Base-by-base conservation (phyloP, 2,329 filamentous ascomycete species). In the Colletotrichum tropicicola region DNA sequence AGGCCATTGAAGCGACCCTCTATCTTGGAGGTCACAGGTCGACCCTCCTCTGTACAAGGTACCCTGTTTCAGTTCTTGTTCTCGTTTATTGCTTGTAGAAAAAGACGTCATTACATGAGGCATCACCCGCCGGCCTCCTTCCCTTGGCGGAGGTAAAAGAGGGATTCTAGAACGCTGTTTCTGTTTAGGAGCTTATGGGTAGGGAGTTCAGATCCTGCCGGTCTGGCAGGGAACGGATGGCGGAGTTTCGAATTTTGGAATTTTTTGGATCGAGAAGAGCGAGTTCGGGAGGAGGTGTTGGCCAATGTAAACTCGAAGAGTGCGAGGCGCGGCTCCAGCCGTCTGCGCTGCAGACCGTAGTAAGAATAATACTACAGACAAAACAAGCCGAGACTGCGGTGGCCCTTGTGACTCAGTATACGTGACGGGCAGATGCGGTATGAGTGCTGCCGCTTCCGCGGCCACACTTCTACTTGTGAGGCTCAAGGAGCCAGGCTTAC, bases 131-230 rank as follows among this genome's bases (percentile, higher is more conserved):
- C 37, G 15, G 41, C 39, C 17, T 35, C 52, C 52, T 17, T 27
- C 41, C 41, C 10, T 17, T 28, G 23, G 19, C 13, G 10, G 41
- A 41, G 32, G 52, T 37, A 58, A 28, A 47, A 53, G 48, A 59
- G 19, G 37, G 30, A 53, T 45, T 27, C 23, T 52, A 43, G 52
- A 62, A 48, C 47, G 35, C 21, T 32, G 23, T 60, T 51, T 37
- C 23, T 37, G 17, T 49, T 51, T 25, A 10, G 57, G 25, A 49
- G 49, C 27, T 56, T 65, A 45, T 27, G 43, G 43, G 45, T 35
- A 6, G 62, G 53, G 57, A 62, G 57, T 65, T 65, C 56, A 65
- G 25, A 53, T 23, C 19, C 48, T 65, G 51, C 57, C 48, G 35
- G 35, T 51, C n/a, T 51, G 27, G 58, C 57, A 51, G 57, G 43